Conservation (phyloP, 192 early-diverging fungal genomes). For the Coemansia sp. region DNA sequence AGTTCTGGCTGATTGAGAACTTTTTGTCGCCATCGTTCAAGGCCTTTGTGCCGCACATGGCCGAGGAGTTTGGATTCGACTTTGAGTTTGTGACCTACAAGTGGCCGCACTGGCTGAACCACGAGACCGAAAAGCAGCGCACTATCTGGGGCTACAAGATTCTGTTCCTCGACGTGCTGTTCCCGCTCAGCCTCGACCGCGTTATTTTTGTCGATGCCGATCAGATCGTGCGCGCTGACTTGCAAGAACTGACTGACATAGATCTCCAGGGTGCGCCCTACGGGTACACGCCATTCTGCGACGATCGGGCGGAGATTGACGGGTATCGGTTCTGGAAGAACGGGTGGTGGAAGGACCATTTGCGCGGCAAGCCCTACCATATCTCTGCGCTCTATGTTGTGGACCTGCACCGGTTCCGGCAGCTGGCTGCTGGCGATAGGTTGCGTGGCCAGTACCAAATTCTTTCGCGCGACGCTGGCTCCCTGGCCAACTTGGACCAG, state of each 20-base stretch:
- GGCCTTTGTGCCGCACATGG: conserved; percentile 87
- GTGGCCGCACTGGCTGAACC: conserved; percentile 95
- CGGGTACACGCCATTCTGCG: conserved; percentile 95
- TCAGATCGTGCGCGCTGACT: conserved; percentile 94
- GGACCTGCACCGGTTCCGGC: conserved; percentile 89
- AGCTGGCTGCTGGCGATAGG: conserved; percentile 90
- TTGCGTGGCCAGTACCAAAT: conserved; percentile 91
- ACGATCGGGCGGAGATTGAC: conserved; percentile 89
- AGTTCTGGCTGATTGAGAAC: conserved; percentile 99
- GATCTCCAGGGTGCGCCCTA: conserved; percentile 93
- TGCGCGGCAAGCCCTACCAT: conserved; percentile 88
- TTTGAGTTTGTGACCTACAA: conserved; percentile 98
- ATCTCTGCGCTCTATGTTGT: conserved; percentile 95
- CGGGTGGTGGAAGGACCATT: conserved; percentile 92
- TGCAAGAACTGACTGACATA: conserved; percentile 89
- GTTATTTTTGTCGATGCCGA: conserved; percentile 99
- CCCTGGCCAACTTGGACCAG: conserved; percentile 94
- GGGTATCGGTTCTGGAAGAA: conserved; percentile 97
- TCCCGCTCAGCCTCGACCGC: conserved; percentile 86
- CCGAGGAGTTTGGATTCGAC: conserved; percentile 81
- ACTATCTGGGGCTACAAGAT: conserved; percentile 99
- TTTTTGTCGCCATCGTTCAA: conserved; percentile 97
- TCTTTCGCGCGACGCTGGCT: conserved; percentile 80
- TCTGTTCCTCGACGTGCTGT: conserved; percentile 95
- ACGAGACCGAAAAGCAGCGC: conserved; percentile 91